These are phyloP conservation scores for Spiraea crenata DNA, from an alignment of 331 rosid species.

Conservation along the genomic window DNA sequence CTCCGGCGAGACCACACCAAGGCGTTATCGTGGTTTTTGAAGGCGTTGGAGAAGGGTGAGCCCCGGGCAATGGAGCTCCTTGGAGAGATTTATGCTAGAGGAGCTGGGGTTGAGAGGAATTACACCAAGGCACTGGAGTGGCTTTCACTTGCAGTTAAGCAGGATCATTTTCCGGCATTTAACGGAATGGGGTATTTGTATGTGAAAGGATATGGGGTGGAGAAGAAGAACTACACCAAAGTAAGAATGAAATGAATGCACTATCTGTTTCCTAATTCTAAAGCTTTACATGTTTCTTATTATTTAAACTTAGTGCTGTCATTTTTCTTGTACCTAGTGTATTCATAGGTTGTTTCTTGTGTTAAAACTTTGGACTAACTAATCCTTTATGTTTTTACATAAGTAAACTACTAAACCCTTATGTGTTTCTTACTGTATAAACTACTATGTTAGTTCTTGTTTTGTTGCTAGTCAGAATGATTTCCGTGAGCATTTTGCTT, in stretches of 20 bases:
- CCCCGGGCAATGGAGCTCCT: constrained; percentile 94
- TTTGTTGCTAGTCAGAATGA: not conserved
- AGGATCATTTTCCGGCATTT: constrained; percentile 73
- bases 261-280: not conserved
- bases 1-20: constrained; percentile 84
- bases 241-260: constrained; percentile 36
- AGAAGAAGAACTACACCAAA: constrained; percentile 77
- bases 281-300: not conserved
- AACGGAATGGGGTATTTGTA: constrained; percentile 96
- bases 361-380: too few relatives aligned
- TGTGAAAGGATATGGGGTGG: constrained; percentile 91
- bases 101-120: constrained; percentile 93
- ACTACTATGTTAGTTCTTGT: not conserved
- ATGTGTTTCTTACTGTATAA: not conserved
- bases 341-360: too few relatives aligned
- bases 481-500: not conserved
- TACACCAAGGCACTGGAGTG: constrained; percentile 85
- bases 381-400: too few relatives aligned
- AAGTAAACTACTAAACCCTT: not conserved
- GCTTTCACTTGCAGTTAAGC: constrained; percentile 85
- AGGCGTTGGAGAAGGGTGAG: constrained; percentile 92
- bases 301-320: not conserved
- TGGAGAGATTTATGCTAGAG: constrained; percentile 91
- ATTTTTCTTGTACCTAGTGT: too few relatives aligned
- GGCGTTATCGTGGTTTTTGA: constrained; percentile 82